Conservation (phyloP, 805 yeast genomes). For the Kuraishia ogatae region DNA sequence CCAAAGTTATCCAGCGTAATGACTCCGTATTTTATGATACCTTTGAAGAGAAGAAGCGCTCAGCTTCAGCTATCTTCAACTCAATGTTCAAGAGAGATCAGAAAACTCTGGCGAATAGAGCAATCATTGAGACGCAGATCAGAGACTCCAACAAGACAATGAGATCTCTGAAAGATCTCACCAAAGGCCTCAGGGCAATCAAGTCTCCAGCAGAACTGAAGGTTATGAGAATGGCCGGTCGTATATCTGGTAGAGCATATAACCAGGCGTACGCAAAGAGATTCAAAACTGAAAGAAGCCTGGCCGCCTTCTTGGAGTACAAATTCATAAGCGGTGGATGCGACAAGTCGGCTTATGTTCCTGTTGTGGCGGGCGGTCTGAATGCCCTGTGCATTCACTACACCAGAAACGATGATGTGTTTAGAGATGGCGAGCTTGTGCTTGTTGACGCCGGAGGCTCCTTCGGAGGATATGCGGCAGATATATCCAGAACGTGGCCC, state of each 20-base stretch:
- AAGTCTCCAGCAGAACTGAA: constrained; percentile 72
- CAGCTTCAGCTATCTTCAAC: constrained; percentile 13
- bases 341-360: constrained; percentile 82
- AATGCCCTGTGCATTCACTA: constrained; percentile 91
- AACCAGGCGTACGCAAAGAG: constrained; percentile 70
- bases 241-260: constrained; percentile 74
- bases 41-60: constrained; percentile 7
- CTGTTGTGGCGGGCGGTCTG: constrained; percentile 92
- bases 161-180: constrained; percentile 30
- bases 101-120: constrained; percentile 1
- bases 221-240: constrained; percentile 77
- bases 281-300: constrained; percentile 65
- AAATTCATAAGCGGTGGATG: constrained; percentile 83
- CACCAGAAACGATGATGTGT: constrained; percentile 80
- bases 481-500: constrained; percentile 97
- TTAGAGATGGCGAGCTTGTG: constrained; percentile 72
- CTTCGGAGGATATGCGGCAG: constrained; percentile 90
- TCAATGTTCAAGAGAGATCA: constrained; percentile 1
- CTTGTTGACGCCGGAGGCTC: constrained; percentile 94
- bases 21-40: constrained; percentile 49
- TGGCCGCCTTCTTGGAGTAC: constrained; percentile 76
- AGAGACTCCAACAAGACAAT: constrained; percentile 26
- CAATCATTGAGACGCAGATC: constrained; percentile 16
- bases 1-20: constrained; percentile 37
- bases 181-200: constrained; percentile 48